Evolutionary conservation across 345 rosid species (phyloP).

Genomic region (Stellera chamaejasme): DNA sequence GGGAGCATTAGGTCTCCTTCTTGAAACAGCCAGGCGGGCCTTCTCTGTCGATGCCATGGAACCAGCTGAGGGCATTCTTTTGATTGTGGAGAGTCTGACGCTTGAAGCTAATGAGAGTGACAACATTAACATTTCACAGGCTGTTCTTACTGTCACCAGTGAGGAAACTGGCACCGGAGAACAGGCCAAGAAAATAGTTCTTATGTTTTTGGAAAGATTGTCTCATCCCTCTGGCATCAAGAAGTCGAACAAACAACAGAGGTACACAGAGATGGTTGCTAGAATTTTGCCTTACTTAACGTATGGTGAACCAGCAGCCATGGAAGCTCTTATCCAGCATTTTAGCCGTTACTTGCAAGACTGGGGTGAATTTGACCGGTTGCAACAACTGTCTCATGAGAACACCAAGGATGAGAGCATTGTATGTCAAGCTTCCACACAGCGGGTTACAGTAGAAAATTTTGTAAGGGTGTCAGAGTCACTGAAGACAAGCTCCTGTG

Average conservation of each 20-base stretch:
- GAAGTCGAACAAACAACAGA: constrained; percentile 93
- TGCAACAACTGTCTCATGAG: constrained; percentile 69
- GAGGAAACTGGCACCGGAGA: constrained; percentile 86
- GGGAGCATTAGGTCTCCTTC: constrained; percentile 91
- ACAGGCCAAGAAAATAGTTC: constrained; percentile 96
- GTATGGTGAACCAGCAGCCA: constrained; percentile 98
- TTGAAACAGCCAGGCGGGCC: constrained; percentile 96
- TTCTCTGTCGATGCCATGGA: constrained; percentile 99
- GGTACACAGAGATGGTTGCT: constrained; percentile 99
- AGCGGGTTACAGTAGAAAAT: constrained; percentile 77
- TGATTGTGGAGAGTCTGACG: constrained; percentile 92
- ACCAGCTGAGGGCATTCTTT: constrained; percentile 96
- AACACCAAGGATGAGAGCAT: constrained; percentile 65
- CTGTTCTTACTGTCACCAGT: constrained; percentile 69
- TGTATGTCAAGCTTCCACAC: constrained; percentile 60
- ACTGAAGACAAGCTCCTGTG: constrained; percentile 94
- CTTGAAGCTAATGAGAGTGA: constrained; percentile 95
- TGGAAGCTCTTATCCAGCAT: constrained; percentile 93
- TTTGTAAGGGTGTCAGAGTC: constrained; percentile 96
- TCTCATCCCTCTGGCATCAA: constrained; percentile 80
- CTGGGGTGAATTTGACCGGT: constrained; percentile 74
- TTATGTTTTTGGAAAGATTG: constrained; percentile 90
- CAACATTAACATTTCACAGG: constrained; percentile 61
- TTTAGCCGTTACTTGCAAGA: constrained; percentile 79
- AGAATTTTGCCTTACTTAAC: constrained; percentile 95